These are phyloP conservation scores for Globisporangium spiculum DNA, from an alignment of 352 stramenopile species.

Conservation along the genomic window DNA sequence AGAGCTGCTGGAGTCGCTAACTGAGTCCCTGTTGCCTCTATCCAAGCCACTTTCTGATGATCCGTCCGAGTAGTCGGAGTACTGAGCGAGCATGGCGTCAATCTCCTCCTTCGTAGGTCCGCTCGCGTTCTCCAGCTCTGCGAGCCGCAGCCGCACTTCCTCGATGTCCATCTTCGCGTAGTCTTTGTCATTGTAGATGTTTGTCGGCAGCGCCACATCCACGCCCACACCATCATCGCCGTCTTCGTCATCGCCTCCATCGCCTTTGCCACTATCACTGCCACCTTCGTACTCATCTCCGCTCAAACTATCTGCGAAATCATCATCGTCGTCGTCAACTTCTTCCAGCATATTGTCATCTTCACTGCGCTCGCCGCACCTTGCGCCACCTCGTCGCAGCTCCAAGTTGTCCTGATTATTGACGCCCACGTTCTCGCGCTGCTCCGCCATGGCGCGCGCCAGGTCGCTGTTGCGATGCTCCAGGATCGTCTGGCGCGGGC, in stretches of 20 bases:
- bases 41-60: conserved; percentile 5
- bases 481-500: conserved; percentile 11
- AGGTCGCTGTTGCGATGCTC: conserved; percentile 19
- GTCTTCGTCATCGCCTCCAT: background rate
- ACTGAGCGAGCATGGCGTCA: conserved; percentile 55
- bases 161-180: conserved; percentile 30
- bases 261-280: background rate
- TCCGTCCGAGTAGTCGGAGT: conserved; percentile 32
- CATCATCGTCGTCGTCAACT: conserved; percentile 18
- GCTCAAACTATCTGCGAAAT: background rate
- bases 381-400: conserved; percentile 7
- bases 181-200: conserved; percentile 14
- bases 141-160: conserved; percentile 46
- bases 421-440: conserved; percentile 1
- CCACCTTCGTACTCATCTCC: background rate
- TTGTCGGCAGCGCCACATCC: background rate
- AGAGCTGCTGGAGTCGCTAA: conserved; percentile 13
- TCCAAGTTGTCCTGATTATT: background rate
- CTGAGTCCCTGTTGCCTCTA: conserved; percentile 1
- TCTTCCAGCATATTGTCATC: conserved; percentile 22
- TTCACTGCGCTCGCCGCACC: background rate
- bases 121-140: conserved; percentile 39
- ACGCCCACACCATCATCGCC: background rate
- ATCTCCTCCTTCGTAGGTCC: conserved; percentile 58
- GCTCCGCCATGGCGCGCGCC: conserved; percentile 19